Percentiles rank a stretch among this genome's conserved stretches.
Evolutionary conservation across 169 alveolate species (phyloP).

Genomic region (Fabrea salina): DNA sequence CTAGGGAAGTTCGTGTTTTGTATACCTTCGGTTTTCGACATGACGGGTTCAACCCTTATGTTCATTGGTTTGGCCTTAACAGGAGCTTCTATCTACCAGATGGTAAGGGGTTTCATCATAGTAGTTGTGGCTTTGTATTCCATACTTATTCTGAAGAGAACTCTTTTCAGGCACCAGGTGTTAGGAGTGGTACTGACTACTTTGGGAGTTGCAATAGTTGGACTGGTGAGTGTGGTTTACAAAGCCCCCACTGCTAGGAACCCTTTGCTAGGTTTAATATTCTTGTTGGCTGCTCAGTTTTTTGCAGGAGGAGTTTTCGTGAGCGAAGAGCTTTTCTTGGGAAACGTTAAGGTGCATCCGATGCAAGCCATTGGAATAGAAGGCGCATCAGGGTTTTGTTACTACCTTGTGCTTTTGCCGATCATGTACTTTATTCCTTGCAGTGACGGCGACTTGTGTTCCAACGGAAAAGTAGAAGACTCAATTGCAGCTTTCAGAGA

Average conservation of each 20-base stretch:
- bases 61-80: conserved; percentile 61
- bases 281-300: conserved; percentile 45
- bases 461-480: conserved; percentile 34
- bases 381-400: conserved; percentile 39
- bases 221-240: conserved; percentile 35
- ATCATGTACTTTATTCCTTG: conserved; percentile 47
- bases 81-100: conserved; percentile 65
- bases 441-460: conserved; percentile 22
- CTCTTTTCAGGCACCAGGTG: conserved; percentile 51
- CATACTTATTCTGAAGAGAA: conserved; percentile 48
- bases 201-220: conserved; percentile 62
- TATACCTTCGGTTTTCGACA: conserved; percentile 66
- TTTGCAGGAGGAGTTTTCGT: conserved; percentile 57
- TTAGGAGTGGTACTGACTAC: conserved; percentile 51
- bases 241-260: conserved; percentile 33
- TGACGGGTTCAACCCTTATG: conserved; percentile 62
- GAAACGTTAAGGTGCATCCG: conserved; percentile 33
- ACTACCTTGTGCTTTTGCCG: conserved; percentile 31
- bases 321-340: conserved; percentile 48
- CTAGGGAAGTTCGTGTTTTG: conserved; percentile 36
- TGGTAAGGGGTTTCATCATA: conserved; percentile 65
- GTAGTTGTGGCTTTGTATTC: conserved; percentile 60
- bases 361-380: conserved; percentile 50
- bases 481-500: conserved; percentile 24
- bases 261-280: conserved; percentile 38